Evolutionary conservation across 75 land plant genomes (phyloP), one percentile per base, ranked within the genome.

Genomic region (Selaginella moellendorffii): DNA sequence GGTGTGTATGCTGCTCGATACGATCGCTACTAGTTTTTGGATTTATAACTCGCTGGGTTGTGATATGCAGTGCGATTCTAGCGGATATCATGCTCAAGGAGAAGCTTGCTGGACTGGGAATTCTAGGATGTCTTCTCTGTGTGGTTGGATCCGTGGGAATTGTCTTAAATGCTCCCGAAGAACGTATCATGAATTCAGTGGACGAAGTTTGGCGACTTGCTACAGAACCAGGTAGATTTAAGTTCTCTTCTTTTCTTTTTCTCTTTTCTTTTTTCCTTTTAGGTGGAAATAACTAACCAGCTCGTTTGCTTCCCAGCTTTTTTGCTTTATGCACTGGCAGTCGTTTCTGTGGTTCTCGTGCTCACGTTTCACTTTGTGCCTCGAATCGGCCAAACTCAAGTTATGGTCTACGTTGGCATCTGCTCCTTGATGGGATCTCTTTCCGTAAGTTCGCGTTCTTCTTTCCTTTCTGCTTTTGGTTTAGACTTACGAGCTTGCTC

Each of bases 401-500:
- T 76, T 51, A 31, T 71, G 26, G 61, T 71, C 0, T 76, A 67
- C 52, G 23, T 87, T 70, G 92, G 92, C 30, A 80, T 87, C 56
- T 87, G 92, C 61, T 84, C 88, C 0, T 81, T 88, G 82, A 18
- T n/a, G 21, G 93, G 93, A 53, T 88, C 93, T 54, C 65, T 88
- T 14, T 85, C 93, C 78, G 93, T 88, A 82, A 56, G 59, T 10
- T 18, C 51, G 18, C 51, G 18, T 10, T 10, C 51, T 10, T 46
- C 51, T 10, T 10, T 10, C 14, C 51, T 21, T 2, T 21, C 2
- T 25, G n/a, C 24, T 8, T 56, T 19, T 2, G 2, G n/a, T 56
- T 8, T 56, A 24, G 5, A 21, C 5, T 2, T 56, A 19, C 24
- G 8, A 2, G 9, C n/a, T 21, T 56, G 2, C 5, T 56, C 24